phyloP scores from a whole-genome alignment of 202 grass and related monocot genomes.

The Musa balbisiana region DNA sequence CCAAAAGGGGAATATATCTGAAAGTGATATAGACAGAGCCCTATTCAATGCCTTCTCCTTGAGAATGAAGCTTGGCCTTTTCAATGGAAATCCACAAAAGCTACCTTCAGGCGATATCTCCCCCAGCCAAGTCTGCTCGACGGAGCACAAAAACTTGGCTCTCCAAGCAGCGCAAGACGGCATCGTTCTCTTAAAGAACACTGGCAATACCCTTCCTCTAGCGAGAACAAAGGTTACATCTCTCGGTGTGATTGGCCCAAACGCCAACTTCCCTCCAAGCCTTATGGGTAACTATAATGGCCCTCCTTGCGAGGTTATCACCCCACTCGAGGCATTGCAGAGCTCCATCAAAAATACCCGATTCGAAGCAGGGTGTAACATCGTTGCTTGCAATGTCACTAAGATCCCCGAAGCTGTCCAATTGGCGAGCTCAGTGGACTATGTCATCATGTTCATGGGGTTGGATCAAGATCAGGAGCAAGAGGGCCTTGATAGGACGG shows the following conservation, averaged over 20 bases:
- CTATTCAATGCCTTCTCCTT: conserved; percentile 69
- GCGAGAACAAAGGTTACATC: conserved; percentile 41
- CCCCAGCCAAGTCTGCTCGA: conserved; percentile 58
- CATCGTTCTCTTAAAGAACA: conserved; percentile 87
- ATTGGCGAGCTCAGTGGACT: conserved; percentile 41
- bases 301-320: conserved; percentile 52
- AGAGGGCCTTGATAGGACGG: conserved; percentile 67
- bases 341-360: conserved; percentile 52
- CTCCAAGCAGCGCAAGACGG: conserved; percentile 65
- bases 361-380: conserved; percentile 49
- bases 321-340: conserved; percentile 51
- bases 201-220: conserved; percentile 46
- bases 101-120: conserved; percentile 54
- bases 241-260: conserved; percentile 68
- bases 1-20: conserved; percentile 65
- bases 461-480: conserved; percentile 78
- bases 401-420: conserved; percentile 38
- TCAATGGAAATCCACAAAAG: conserved; percentile 49
- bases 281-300: conserved; percentile 82
- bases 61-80: conserved; percentile 74
- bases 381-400: conserved; percentile 43
- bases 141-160: conserved; percentile 66
- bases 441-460: conserved; percentile 79
- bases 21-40: conserved; percentile 64
- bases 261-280: conserved; percentile 36